Conservation (phyloP, 768 basidiomycete genomes). For the Fomitopsis serialis region DNA sequence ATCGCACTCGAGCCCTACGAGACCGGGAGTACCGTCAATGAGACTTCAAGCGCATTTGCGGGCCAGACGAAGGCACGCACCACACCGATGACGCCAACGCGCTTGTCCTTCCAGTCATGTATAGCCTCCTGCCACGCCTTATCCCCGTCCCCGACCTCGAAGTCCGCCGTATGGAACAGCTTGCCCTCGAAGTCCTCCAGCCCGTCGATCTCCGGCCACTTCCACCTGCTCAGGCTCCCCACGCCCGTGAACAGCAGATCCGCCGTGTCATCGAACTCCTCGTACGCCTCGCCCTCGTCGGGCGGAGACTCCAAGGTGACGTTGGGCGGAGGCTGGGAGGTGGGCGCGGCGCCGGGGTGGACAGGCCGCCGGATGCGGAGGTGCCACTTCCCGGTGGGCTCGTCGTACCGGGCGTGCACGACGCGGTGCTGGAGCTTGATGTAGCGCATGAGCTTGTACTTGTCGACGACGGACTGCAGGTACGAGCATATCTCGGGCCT, state of each 20-base stretch:
- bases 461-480: slow-evolving; percentile 47
- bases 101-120: slow-evolving; percentile 46
- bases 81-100: slow-evolving; percentile 55
- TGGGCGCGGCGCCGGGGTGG: no score
- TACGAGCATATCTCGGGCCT: slow-evolving; percentile 56
- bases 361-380: slow-evolving; percentile 34
- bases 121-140: slow-evolving; percentile 39
- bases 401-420: slow-evolving; percentile 44
- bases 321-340: neutral
- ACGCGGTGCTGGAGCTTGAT: slow-evolving; percentile 55
- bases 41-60: neutral
- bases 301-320: neutral
- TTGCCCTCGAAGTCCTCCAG: slow-evolving; percentile 50
- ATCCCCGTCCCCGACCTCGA: slow-evolving; percentile 36
- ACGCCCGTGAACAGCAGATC: slow-evolving; percentile 56
- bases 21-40: neutral
- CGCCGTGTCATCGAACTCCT: slow-evolving; percentile 43
- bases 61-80: slow-evolving; percentile 28
- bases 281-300: neutral
- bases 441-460: slow-evolving; percentile 47
- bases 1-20: slow-evolving; percentile 58
- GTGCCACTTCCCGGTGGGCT: slow-evolving; percentile 50
- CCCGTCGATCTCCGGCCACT: slow-evolving; percentile 63
- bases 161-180: slow-evolving; percentile 59
- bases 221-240: slow-evolving; percentile 51